phyloP scores from a whole-genome alignment of 768 basidiomycete genomes.

The Leccinum truebloodii region DNA sequence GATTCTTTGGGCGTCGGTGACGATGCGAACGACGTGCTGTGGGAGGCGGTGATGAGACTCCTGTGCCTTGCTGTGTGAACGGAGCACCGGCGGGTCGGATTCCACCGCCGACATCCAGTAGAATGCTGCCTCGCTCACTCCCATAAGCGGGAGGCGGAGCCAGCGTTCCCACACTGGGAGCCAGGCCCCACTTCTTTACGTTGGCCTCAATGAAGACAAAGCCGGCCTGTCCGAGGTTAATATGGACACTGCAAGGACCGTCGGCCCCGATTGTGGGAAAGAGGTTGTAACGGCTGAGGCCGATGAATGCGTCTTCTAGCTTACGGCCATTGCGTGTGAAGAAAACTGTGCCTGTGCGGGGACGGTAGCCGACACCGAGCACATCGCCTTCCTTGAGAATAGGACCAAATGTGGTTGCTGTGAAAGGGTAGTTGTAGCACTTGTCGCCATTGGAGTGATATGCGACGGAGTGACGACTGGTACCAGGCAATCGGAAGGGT shows the following conservation, averaged over 20 bases:
- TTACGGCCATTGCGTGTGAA: conserved; percentile 98
- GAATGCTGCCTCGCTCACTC: conserved; percentile 92
- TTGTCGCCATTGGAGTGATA: conserved; percentile 98
- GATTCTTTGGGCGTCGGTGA: conserved; percentile 52
- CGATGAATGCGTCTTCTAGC: conserved; percentile 93
- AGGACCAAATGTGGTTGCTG: conserved; percentile 79
- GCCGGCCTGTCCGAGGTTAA: conserved; percentile 96
- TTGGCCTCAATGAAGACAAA: conserved; percentile 99
- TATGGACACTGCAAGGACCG: conserved; percentile 94
- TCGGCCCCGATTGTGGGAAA: conserved; percentile 98
- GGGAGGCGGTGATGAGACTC: conserved; percentile 43
- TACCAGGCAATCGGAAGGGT: conserved; percentile 87
- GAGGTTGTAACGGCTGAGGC: conserved; percentile 86
- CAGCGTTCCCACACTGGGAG: conserved; percentile 94
- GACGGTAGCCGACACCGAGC: conserved; percentile 93
- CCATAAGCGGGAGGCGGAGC: conserved; percentile 99
- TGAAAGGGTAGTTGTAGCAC: conserved; percentile 96
- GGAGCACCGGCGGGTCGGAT: conserved; percentile 39
- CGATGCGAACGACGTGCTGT: conserved; percentile 61
- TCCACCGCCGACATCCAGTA: conserved; percentile 78
- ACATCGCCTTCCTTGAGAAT: conserved; percentile 92
- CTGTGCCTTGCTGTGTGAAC: conserved; percentile 44
- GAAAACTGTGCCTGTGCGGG: conserved; percentile 97
- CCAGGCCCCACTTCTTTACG: conserved; percentile 99
- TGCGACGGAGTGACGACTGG: conserved; percentile 84